A percentile compares a stretch with the other conserved stretches of the same genome.
Conservation (phyloP, 768 basidiomycete species). For the Kwoniella mangroviensis region DNA sequence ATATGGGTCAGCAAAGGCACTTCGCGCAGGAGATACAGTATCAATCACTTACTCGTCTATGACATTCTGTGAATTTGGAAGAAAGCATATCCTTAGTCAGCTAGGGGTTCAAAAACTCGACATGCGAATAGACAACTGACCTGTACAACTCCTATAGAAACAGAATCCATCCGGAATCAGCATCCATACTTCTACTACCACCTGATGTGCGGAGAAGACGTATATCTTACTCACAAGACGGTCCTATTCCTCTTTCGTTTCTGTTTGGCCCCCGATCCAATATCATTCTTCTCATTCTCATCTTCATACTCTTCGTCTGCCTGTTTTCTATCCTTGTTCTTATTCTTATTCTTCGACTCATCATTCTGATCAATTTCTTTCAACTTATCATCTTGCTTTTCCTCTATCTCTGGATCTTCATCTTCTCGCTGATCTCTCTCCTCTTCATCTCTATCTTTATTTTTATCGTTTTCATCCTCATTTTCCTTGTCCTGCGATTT, state of each 20-base stretch:
- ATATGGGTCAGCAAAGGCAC: constrained; percentile 23
- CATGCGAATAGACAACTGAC: constrained; percentile 8
- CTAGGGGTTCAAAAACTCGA: too few relatives aligned
- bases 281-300: constrained; percentile 17
- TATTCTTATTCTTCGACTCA: background rate
- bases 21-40: too few relatives aligned
- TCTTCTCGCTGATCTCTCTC: constrained; percentile 13
- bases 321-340: background rate
- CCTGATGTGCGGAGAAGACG: background rate
- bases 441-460: constrained; percentile 6
- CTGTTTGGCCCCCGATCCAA: constrained; percentile 26
- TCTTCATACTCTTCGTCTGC: constrained; percentile 22
- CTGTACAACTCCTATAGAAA: constrained; percentile 47
- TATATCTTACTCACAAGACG: constrained; percentile 36
- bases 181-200: too few relatives aligned
- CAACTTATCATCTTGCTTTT: constrained; percentile 9
- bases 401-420: background rate
- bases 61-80: constrained; percentile 40
- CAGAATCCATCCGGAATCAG: too few relatives aligned
- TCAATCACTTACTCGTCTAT: constrained; percentile 45
- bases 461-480: constrained; percentile 1
- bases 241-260: constrained; percentile 51
- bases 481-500: constrained; percentile 5
- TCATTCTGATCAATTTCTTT: constrained; percentile 14
- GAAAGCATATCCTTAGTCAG: too few relatives aligned